Conservation (phyloP, 805 yeast species). For the Zygoascus biomembranicola region DNA sequence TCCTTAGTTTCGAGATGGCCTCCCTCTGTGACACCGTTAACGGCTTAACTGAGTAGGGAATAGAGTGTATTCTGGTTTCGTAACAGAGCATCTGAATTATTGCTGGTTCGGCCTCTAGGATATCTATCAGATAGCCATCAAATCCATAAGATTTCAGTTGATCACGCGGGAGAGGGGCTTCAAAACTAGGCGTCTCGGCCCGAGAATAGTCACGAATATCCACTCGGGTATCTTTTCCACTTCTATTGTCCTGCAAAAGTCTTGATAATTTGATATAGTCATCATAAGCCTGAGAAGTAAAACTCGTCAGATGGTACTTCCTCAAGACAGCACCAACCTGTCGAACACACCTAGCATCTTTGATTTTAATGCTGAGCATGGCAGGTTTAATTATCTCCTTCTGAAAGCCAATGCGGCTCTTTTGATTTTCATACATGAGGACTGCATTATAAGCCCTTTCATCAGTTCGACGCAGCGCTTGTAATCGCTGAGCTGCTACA, state of each 20-base stretch:
- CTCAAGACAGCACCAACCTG: conserved; percentile 53
- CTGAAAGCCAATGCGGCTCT: conserved; percentile 30
- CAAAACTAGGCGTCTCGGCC: conserved; percentile 19
- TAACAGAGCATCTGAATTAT: conserved; percentile 66
- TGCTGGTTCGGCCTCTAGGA: conserved; percentile 55
- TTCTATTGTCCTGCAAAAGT: conserved; percentile 33
- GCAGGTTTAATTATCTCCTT: conserved; percentile 65
- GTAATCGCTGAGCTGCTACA: conserved; percentile 10
- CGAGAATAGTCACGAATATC: conserved; percentile 40
- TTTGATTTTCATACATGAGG: conserved; percentile 31
- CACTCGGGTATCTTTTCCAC: conserved; percentile 32
- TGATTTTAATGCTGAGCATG: conserved; percentile 49
- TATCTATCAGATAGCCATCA: conserved; percentile 71
- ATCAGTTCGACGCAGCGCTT: conserved; percentile 8
- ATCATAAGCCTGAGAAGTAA: conserved; percentile 48
- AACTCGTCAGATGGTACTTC: conserved; percentile 45
- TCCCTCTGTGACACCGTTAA: conserved; percentile 35
- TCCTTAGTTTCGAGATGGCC: neutral
- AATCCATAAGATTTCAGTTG: conserved; percentile 50
- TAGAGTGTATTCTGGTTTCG: conserved; percentile 38
- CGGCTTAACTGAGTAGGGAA: conserved; percentile 55
- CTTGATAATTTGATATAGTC: conserved; percentile 42
- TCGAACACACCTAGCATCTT: conserved; percentile 41
- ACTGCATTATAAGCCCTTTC: conserved; percentile 35
- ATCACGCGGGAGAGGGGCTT: conserved; percentile 10